These are phyloP conservation scores for Tulasnella sp. DNA, from an alignment of 768 basidiomycete species.

Conservation along the genomic window DNA sequence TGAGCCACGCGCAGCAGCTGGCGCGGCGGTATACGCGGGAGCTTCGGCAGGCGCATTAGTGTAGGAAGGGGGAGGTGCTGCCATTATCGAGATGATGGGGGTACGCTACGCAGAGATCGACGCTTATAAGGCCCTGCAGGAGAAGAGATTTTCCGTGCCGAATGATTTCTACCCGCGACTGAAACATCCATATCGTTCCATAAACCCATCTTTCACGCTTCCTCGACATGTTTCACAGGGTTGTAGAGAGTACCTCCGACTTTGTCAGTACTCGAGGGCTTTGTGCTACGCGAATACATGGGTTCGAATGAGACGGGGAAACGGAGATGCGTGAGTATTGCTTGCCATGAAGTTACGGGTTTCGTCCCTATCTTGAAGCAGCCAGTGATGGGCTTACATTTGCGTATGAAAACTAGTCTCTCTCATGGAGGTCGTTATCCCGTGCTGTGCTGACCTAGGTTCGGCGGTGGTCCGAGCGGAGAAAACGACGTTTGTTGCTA, in stretches of 20 bases:
- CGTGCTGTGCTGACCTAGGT: too few species aligned
- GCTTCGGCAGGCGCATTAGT: neutral
- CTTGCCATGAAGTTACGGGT: neutral
- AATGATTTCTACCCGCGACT: neutral
- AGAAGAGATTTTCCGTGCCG: neutral
- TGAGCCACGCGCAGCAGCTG: neutral
- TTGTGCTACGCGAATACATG: neutral
- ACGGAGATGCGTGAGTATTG: slow-evolving; percentile 17
- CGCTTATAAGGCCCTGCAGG: neutral
- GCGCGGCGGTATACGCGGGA: neutral
- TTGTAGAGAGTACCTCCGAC: too few species aligned
- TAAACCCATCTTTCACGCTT: neutral
- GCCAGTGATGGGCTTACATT: neutral
- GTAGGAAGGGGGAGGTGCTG: neutral
- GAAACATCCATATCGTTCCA: neutral
- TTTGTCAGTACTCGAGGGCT: neutral
- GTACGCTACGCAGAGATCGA: too few species aligned
- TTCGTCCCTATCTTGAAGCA: neutral
- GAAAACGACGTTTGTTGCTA: too few species aligned
- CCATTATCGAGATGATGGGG: too few species aligned
- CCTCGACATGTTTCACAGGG: neutral
- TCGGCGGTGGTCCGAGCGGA: too few species aligned
- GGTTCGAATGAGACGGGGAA: neutral
- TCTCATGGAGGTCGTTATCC: neutral
- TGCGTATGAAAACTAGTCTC: neutral